Evolutionary conservation across 805 yeast genomes (phyloP), one percentile per base, ranked within the genome.

Genomic region (Lachancea nothofagi): DNA sequence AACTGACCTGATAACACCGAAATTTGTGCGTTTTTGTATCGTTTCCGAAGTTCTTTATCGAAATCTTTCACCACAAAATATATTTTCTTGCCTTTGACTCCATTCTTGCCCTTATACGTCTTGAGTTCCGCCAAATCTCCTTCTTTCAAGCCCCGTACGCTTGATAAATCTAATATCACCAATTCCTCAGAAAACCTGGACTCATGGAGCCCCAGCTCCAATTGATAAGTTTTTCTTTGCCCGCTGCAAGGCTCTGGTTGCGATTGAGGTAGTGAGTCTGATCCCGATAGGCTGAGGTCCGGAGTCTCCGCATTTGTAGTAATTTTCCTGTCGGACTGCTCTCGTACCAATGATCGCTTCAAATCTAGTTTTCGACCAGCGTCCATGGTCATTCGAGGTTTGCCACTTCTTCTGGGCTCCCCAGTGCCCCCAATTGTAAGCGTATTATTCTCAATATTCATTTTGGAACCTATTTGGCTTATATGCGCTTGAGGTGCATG

Each of bases 111-210:
- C 36, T 62, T 66, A 21, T 72, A 67, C 22, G 79, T 70, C 46
- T 68, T 73, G 31, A 83, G 51, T 57, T 86, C 94, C 17, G 86
- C 89, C 6, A 85, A 61, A 52, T 83, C 85, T 13, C 95, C 96
- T n/a, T 71, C 77, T 39, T 67, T 66, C 1, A 84, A 74, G 1
- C 81, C 83, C 0, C 85, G 82, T 0, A 85, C 47, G 3, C 75
- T 63, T 0, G 66, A 53, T 14, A 78, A 60, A 53, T 86, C 89
- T 1, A 88, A 53, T 33, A 82, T 57, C 2, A 88, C 83, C 26
- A 75, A 76, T 26, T 78, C 79, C 1, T 65, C 30, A 1, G 79
- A 75, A 0, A 72, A 66, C 18, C 85, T 62, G 3, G 74, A 49
- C 46, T 88, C 96, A 54, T 89, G 97, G 49, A 84, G 65, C 9